These are phyloP conservation scores for Metschnikowia continentalis DNA, from an alignment of 805 yeast species.

Conservation along the genomic window DNA sequence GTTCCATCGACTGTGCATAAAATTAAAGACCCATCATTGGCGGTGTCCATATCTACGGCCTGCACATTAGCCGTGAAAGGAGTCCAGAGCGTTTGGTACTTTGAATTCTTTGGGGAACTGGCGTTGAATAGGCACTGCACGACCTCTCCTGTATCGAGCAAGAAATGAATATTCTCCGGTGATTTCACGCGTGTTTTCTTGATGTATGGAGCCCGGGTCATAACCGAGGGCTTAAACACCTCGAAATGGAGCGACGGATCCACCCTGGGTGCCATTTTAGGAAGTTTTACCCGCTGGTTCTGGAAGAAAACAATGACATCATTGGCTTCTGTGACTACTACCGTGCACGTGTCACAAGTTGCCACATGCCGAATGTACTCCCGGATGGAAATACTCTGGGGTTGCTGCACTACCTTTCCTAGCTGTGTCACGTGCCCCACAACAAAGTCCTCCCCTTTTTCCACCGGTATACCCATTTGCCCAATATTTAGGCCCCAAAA, in stretches of 20 bases:
- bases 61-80: conserved; percentile 54
- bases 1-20: conserved; percentile 68
- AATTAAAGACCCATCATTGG: conserved; percentile 64
- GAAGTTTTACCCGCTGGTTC: conserved; percentile 51
- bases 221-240: conserved; percentile 48
- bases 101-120: conserved; percentile 28
- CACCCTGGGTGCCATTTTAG: conserved; percentile 34
- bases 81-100: conserved; percentile 53
- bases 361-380: conserved; percentile 53
- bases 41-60: conserved; percentile 64
- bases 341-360: conserved; percentile 67
- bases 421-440: background rate
- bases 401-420: background rate
- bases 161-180: conserved; percentile 41
- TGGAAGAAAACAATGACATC: conserved; percentile 62
- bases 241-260: conserved; percentile 45
- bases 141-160: conserved; percentile 60
- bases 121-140: conserved; percentile 29
- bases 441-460: background rate
- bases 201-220: conserved; percentile 39
- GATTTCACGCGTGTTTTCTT: conserved; percentile 34
- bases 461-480: conserved; percentile 32
- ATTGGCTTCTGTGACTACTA: conserved; percentile 53
- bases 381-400: conserved; percentile 31
- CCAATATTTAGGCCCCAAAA: conserved; percentile 83